Evolutionary conservation across 495 filamentous ascomycete genomes (phyloP).

Genomic region (Penicillium robsamsonii): DNA sequence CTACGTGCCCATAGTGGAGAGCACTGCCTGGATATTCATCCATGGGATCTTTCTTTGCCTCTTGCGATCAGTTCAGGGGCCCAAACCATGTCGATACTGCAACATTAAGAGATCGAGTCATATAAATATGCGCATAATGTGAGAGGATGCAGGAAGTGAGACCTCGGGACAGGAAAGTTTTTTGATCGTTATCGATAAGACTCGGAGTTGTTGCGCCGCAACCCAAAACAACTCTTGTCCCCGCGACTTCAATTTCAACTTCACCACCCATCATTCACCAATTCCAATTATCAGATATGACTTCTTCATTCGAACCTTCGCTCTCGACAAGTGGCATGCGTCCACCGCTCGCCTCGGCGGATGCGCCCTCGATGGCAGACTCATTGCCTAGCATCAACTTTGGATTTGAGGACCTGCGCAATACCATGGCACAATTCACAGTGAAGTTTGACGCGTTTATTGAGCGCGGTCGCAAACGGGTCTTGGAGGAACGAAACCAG

Average conservation of each 20-base stretch:
- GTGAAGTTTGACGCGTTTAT: constrained; percentile 91
- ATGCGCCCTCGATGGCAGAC: constrained; percentile 68
- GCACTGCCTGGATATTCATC: constrained; percentile 52
- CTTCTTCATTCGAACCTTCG: constrained; percentile 70
- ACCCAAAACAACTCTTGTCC: constrained; percentile 24
- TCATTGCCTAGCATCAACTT: constrained; percentile 89
- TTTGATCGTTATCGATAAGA: constrained; percentile 31
- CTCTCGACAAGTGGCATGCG: constrained; percentile 73
- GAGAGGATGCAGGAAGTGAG: constrained; percentile 2
- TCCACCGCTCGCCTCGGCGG: constrained; percentile 57
- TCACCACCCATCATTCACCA: not conserved
- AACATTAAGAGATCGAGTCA: not conserved
- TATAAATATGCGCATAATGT: constrained; percentile 5
- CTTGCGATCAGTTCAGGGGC: constrained; percentile 31
- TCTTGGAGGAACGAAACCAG: constrained; percentile 89
- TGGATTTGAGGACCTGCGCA: constrained; percentile 92
- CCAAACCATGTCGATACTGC: constrained; percentile 40
- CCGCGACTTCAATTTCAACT: constrained; percentile 6
- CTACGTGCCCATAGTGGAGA: constrained; percentile 67
- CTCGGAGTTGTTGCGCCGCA: constrained; percentile 33
- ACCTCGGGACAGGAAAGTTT: constrained; percentile 1
- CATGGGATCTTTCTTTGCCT: constrained; percentile 55
- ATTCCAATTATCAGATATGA: constrained; percentile 7
- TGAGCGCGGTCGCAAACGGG: constrained; percentile 79
- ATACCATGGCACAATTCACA: constrained; percentile 92